Conservation (phyloP, 805 yeast species). For the Wickerhamomyces chambardii region DNA sequence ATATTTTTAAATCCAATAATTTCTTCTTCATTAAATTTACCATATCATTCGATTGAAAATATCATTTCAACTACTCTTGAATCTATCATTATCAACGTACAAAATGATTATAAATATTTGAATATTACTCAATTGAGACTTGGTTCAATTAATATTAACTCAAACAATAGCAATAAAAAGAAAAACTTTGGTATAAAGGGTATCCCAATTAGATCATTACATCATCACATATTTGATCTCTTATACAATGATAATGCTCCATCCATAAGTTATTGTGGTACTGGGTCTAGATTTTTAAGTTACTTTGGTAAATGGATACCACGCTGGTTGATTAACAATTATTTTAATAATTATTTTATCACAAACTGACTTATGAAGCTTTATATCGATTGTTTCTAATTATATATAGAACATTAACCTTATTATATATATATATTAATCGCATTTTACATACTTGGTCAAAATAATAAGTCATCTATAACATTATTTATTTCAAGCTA, state of each 20-base stretch:
- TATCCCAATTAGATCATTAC: slow-evolving; percentile 8
- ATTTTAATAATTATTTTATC: slow-evolving; percentile 3
- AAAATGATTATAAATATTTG: slow-evolving; percentile 28
- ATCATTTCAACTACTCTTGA: slow-evolving; percentile 37
- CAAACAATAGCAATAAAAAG: slow-evolving; percentile 17
- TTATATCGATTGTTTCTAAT: too few species aligned
- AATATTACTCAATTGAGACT: slow-evolving; percentile 33
- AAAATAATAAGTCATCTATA: too few species aligned
- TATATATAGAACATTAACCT: too few species aligned
- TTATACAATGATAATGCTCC: slow-evolving; percentile 10
- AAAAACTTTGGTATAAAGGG: slow-evolving; percentile 14
- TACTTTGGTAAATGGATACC: slow-evolving; percentile 13
- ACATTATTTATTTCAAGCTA: too few species aligned
- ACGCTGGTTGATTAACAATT: slow-evolving; percentile 9
- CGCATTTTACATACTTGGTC: too few species aligned
- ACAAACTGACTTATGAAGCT: too few species aligned
- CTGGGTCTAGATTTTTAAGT: slow-evolving; percentile 13
- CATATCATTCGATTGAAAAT: slow-evolving; percentile 59
- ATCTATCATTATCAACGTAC: slow-evolving; percentile 25
- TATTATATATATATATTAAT: too few species aligned
- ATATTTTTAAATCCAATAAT: slow-evolving; percentile 48
- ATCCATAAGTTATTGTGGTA: slow-evolving; percentile 12
- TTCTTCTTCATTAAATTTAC: slow-evolving; percentile 41
- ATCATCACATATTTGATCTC: slow-evolving; percentile 16
- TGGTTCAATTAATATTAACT: slow-evolving; percentile 35